Evolutionary conservation across 129 eudicot species (phyloP), one percentile per base, ranked within the genome.

Genomic region (Tagetes patula): DNA sequence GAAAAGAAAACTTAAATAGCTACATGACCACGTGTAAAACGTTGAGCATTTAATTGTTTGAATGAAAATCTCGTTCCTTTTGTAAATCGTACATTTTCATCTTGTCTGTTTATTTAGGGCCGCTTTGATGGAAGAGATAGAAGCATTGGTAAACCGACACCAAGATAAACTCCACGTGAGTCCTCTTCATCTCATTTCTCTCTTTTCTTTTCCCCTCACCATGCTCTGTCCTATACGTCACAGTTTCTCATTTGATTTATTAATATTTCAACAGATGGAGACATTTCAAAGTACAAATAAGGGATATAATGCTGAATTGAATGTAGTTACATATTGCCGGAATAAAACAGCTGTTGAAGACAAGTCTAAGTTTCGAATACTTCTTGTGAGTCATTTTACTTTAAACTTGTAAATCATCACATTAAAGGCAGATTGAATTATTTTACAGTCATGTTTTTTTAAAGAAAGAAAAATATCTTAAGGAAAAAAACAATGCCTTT

Each of bases 71-170:
- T 52, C 6, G 54, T 8, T 13, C 54, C 42, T 42, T 4, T 20
- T 76, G 14, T 42, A 68, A 58, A 69, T 27, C 52, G 6, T 38
- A 60, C 73, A 12, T 40, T 71, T 73, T 56, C 6, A 5, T 42
- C 75, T 46, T 42, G 55, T 20, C 72, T 47, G 41, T 39, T 70
- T 71, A 41, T n/a, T 4, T 74, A 94, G 97, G 80, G 93, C 83
- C 12, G 85, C 89, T 72, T 76, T 94, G 69, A 77, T 90, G 99
- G 99, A 90, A 76, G 94, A 94, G 80, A 86, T 94, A 62, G 87
- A 80, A 76, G 82, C 83, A 50, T 72, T 94, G 85, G 99, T 94
- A 27, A 84, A 84, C 71, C 93, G 99, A 49, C 99, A 94, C 72
- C 86, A 78, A 43, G 88, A 85, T 77, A 90, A 78, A 79, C 87